Evolutionary conservation across 495 filamentous ascomycete species (phyloP), one percentile per base, ranked within the genome.

Genomic region (Trypethelium eluteriae): DNA sequence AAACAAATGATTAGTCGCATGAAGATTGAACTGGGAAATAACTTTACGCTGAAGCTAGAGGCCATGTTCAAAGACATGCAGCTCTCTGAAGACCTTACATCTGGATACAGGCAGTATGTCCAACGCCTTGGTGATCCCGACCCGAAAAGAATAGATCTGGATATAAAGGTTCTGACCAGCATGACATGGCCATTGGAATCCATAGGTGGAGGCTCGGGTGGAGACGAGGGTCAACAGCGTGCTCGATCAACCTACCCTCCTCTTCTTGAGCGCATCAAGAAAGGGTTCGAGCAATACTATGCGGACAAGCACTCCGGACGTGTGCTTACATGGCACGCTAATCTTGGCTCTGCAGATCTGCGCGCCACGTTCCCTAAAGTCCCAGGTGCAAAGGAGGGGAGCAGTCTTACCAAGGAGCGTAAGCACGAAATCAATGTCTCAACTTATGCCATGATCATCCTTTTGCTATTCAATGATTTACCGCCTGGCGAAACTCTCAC

Each of bases 11-110:
- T 98, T 59, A 89, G 86, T 2, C 88, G 93, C 66, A 95, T 99
- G 90, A 96, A 96, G 79, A 82, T 92, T 70, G 93, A 96, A 75
- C 84, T 98, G 61, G 94, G 94, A 39, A 96, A 96, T 70, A 85
- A 89, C 62, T 99, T 99, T 75, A 98, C 95, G 0, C 79, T 85
- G 69, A 93, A 94, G 70, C 83, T 98, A 35, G 94, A 99, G 73
- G 85, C 91, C 64, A 99, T 99, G 94, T 99, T 99, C 76, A 96
- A 89, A 76, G 94, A 99, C 73, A 97, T 99, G 89, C 83, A 88
- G 32, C 81, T 92, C 6, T 96, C 92, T 0, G 88, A 90, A 66
- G 95, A 97, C 63, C 79, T 96, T n/a, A 89, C 87, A 0, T 74
- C 84, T 2, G 84, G 82, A 62, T 97, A 92, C 78, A 87, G 88